Evolutionary conservation across 2,329 filamentous ascomycete species (phyloP).

Genomic region (Capronia coronata): DNA sequence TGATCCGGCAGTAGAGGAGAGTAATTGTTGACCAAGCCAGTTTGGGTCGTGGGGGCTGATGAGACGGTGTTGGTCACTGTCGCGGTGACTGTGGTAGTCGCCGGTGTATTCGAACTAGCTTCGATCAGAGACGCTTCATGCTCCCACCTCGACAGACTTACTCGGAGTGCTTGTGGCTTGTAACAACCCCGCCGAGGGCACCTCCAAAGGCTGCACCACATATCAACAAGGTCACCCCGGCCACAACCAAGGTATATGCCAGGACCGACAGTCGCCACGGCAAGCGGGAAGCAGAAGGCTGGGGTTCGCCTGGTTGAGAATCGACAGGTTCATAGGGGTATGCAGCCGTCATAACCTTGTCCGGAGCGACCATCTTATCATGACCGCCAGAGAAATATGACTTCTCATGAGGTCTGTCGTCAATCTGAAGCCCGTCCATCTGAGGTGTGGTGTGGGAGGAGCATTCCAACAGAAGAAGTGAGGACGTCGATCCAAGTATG

Average conservation of each 20-base stretch:
- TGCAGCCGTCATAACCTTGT: too few species aligned
- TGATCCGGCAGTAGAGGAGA: not conserved
- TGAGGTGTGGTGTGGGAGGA: not conserved
- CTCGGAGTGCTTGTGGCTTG: slow-evolving; percentile 1
- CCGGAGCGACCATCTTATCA: too few species aligned
- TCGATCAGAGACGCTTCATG: not conserved
- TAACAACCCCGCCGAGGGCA: slow-evolving; percentile 2
- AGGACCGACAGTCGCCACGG: slow-evolving; percentile 2
- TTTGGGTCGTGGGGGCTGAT: not conserved
- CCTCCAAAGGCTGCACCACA: slow-evolving; percentile 5
- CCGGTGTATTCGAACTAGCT: not conserved
- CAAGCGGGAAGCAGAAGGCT: not conserved
- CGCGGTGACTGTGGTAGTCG: not conserved
- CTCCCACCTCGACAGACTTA: not conserved
- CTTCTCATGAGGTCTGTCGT: slow-evolving; percentile 1
- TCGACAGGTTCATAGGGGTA: too few species aligned
- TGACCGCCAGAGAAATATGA: not conserved
- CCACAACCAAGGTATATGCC: slow-evolving; percentile 3
- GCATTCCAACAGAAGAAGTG: not conserved
- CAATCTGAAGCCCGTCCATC: slow-evolving; percentile 7
- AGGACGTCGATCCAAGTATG: not conserved
- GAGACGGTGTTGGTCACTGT: slow-evolving; percentile 1
- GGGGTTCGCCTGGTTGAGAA: too few species aligned
- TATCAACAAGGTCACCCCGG: slow-evolving; percentile 1
- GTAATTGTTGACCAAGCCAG: slow-evolving; percentile 3